Evolutionary conservation across 1,284 basidiomycete genomes (phyloP), one percentile per base, ranked within the genome.

Genomic region (Pseudozyma pruni): DNA sequence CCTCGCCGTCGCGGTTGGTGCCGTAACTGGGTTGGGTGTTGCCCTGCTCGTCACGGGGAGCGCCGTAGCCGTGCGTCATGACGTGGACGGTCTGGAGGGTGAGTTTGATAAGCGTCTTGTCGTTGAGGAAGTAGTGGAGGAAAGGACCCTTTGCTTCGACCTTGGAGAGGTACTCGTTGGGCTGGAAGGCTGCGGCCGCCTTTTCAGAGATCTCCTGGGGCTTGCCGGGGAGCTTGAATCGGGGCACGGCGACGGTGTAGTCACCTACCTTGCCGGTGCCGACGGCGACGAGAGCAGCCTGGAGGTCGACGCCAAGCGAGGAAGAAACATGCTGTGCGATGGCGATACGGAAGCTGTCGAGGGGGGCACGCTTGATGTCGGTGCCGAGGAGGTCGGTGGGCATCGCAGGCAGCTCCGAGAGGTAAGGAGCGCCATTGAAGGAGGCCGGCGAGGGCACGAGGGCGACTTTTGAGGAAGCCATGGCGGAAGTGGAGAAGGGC

Each of bases 181-280:
- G 71, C 64, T 76, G 38, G 66, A 81, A 80, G 29, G 88, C 86
- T 34, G 87, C 87, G 14, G 89, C 85, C 33, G 97, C 89, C 83
- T 90, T 89, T 69, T 87, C 86, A 2, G 90, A 92, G 35, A 91
- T 86, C 48, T 91, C 90, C 55, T 91, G 89, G 2, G 90, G 87
- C 79, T 95, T 95, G 37, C 89, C 92, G 5, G 89, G 89, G 45
- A 97, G 86, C 72, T 91, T 87, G 85, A 95, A 98, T 56, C 95
- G 88, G 23, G 94, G 92, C 38, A 98, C 84, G 5, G 96, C 94
- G 29, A 98, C 88, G 0, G 91, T 92, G 76, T 96, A 93, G 84
- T 99, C 95, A 42, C 88, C 89, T 22, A 72, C 61, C 84, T 95
- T 94, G 85, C 93, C 94, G 44, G 91, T 91, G 83, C 94, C 91